Conservation (phyloP, 2,329 filamentous ascomycete genomes). For the Bipolaris zeicola region DNA sequence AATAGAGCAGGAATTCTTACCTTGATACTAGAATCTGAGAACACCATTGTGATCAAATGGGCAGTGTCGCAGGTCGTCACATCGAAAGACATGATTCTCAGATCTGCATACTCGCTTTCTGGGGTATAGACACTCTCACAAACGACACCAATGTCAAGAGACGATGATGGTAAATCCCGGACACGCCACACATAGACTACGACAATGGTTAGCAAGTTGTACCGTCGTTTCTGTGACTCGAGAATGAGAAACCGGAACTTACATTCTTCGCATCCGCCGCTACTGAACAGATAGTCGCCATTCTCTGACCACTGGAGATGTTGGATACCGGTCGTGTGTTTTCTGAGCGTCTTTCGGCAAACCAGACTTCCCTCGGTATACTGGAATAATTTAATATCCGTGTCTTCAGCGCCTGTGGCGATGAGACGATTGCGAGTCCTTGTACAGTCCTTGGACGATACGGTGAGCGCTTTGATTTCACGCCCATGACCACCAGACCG, state of each 20-base stretch:
- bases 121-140: conserved; percentile 58
- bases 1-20: conserved; percentile 36
- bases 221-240: neutral
- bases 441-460: conserved; percentile 39
- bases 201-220: neutral
- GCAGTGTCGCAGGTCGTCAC: conserved; percentile 42
- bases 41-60: conserved; percentile 71
- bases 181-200: conserved; percentile 80
- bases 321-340: conserved; percentile 84
- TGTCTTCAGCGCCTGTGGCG: conserved; percentile 74
- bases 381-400: conserved; percentile 74
- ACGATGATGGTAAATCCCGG: conserved; percentile 54
- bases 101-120: conserved; percentile 63
- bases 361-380: conserved; percentile 44
- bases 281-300: conserved; percentile 77
- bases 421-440: conserved; percentile 51
- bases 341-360: conserved; percentile 70
- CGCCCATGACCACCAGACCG: conserved; percentile 79
- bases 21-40: conserved; percentile 83
- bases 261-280: conserved; percentile 80
- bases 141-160: conserved; percentile 59
- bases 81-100: conserved; percentile 83
- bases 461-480: conserved; percentile 73
- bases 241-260: neutral
- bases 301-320: conserved; percentile 73